Conservation (phyloP, 805 yeast species). For the Wickerhamiella qilinensis region DNA sequence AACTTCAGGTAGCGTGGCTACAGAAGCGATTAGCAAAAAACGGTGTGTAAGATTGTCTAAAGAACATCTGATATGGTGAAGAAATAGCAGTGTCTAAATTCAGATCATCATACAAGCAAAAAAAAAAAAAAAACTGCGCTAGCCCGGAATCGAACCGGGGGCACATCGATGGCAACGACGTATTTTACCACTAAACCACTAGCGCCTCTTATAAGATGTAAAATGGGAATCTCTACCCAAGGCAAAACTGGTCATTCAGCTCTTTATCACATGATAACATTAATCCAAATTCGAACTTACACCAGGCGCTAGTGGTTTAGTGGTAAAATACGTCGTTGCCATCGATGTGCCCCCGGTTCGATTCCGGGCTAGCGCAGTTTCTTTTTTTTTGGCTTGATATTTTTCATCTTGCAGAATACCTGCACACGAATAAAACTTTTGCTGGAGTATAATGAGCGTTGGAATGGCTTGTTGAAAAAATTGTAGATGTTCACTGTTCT, state of each 20-base stretch:
- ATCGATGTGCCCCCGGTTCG: constrained; percentile 15
- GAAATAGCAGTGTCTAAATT: not conserved
- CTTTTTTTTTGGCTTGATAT: no score
- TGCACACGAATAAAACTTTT: no score
- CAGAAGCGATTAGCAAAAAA: no score
- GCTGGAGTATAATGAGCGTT: not conserved
- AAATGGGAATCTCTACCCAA: not conserved
- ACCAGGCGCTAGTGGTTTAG: constrained; percentile 11
- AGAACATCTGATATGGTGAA: not conserved
- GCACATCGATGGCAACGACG: constrained; percentile 11
- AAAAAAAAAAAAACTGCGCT: constrained; percentile 17
- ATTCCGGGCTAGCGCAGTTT: constrained; percentile 15
- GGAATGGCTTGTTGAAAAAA: not conserved
- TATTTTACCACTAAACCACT: constrained; percentile 11
- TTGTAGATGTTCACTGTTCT: not conserved
- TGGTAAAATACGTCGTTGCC: constrained; percentile 12
- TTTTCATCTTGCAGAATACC: no score
- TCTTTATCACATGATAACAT: no score
- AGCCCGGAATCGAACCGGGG: constrained; percentile 10
- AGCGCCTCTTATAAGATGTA: constrained; percentile 2
- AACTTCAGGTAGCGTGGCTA: no score
- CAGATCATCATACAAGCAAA: constrained; percentile 35
- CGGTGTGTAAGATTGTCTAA: not conserved
- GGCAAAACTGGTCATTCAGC: not conserved
- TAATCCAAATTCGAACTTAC: no score